Conservation (phyloP, 805 yeast species). For the Saccharomycopsis sp. region DNA sequence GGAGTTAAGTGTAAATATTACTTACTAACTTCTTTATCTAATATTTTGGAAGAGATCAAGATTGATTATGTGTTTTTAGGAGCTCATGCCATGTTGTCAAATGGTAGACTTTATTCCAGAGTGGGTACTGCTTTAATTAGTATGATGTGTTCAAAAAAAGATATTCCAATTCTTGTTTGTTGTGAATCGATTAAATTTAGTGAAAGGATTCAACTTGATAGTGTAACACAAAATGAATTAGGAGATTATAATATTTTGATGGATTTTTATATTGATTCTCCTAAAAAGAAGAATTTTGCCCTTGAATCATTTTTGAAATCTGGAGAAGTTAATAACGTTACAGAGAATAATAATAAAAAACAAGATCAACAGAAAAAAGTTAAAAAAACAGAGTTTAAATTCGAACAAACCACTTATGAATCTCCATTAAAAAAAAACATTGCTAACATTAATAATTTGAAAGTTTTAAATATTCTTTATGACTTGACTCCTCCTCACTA, state of each 20-base stretch:
- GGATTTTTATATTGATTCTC: slow-evolving; percentile 38
- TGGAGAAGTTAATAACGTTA: slow-evolving; percentile 9
- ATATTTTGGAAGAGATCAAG: slow-evolving; percentile 56
- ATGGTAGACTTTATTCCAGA: slow-evolving; percentile 85
- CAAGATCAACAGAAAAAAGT: slow-evolving; percentile 22
- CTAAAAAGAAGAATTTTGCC: slow-evolving; percentile 48
- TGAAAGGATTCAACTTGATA: slow-evolving; percentile 90
- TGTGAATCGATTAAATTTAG: slow-evolving; percentile 93
- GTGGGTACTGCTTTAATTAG: slow-evolving; percentile 94
- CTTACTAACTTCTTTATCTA: slow-evolving; percentile 65
- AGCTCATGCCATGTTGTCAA: slow-evolving; percentile 94
- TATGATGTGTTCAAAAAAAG: slow-evolving; percentile 77
- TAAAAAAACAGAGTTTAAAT: slow-evolving; percentile 21
- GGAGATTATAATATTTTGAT: slow-evolving; percentile 69
- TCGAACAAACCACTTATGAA: slow-evolving; percentile 20
- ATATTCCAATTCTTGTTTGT: slow-evolving; percentile 90
- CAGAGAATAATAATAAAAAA: slow-evolving; percentile 19
- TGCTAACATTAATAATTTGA: slow-evolving; percentile 33
- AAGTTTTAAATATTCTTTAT: slow-evolving; percentile 76
- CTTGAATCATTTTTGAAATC: slow-evolving; percentile 50
- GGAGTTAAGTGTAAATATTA: slow-evolving; percentile 73
- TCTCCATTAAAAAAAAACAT: slow-evolving; percentile 22
- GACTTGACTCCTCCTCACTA: slow-evolving; percentile 92
- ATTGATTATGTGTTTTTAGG: slow-evolving; percentile 90
- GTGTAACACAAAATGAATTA: slow-evolving; percentile 89